Conservation (phyloP, 2,329 filamentous ascomycete species). For the Aspergillus awamori region DNA sequence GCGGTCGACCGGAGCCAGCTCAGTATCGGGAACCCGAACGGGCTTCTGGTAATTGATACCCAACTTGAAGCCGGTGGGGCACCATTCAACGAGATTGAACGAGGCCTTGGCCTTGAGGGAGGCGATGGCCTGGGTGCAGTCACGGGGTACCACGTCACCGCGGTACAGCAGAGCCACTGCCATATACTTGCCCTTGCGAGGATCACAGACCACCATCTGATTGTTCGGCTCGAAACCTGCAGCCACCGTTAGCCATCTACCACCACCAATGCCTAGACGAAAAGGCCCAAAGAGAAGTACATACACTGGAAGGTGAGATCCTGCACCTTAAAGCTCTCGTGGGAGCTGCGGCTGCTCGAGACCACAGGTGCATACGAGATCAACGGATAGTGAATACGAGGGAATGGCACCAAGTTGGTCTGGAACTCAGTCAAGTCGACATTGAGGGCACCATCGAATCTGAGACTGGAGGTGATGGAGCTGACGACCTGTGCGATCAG, state of each 20-base stretch:
- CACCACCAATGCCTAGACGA: not conserved
- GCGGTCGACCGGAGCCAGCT: constrained; percentile 58
- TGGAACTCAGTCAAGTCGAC: constrained; percentile 71
- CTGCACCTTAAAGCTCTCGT: constrained; percentile 84
- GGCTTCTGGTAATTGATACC: constrained; percentile 69
- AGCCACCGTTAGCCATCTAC: constrained; percentile 13
- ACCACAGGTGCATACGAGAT: constrained; percentile 68
- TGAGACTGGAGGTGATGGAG: constrained; percentile 66
- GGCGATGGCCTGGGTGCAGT: constrained; percentile 62
- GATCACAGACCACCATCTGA: constrained; percentile 71
- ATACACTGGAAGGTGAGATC: constrained; percentile 70
- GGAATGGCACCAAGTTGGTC: constrained; percentile 69
- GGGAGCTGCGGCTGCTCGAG: constrained; percentile 72
- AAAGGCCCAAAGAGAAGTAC: constrained; percentile 9
- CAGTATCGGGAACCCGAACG: constrained; percentile 54
- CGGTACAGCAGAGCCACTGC: constrained; percentile 68
- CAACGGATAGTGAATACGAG: constrained; percentile 68
- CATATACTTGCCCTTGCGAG: constrained; percentile 70
- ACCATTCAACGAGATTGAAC: constrained; percentile 70
- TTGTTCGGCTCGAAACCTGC: constrained; percentile 67
- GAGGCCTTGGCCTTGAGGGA: constrained; percentile 66
- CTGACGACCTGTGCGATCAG: constrained; percentile 69
- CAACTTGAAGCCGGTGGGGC: constrained; percentile 69
- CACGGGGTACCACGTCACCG: constrained; percentile 66
- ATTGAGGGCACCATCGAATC: constrained; percentile 68